Evolutionary conservation across 2,329 filamentous ascomycete species (phyloP), one percentile per base, ranked within the genome.

Genomic region (Microcera coccophila): DNA sequence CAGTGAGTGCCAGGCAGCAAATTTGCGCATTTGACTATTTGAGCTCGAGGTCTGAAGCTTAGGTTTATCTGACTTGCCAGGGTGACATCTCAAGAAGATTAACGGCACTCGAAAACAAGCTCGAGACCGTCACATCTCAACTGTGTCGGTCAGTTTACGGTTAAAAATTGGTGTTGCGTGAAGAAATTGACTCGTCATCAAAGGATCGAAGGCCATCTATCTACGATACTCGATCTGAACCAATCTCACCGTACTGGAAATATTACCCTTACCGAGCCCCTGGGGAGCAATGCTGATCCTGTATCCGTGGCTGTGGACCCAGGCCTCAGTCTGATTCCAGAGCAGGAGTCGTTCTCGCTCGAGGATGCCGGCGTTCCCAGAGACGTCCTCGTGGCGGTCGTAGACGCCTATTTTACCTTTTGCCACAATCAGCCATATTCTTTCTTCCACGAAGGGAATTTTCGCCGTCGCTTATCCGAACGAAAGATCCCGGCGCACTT

Each of bases 341-440:
- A 28, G 24, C 24, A 28, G 24, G 9, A 28, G 24, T 9, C 14
- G 9, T 28, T 28, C 24, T 28, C 24, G 14, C 24, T 28, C 14
- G 24, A 28, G 14, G 24, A 28, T 9, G 14, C 24, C 24, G 24
- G 24, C 9, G 14, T 14, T 9, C 24, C 24, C 14, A 14, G 14
- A 28, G 24, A 28, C 24, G 33, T 35, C 33, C 18, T 35, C 16
- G 16, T 19, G 16, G 10, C 33, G 5, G 16, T 35, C n/a, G 15
- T 35, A 5, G 33, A 35, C 33, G 18, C 33, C 5, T 35, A 35
- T 42, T 62, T 68, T 38, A 53, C 59, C 2, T 55, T 58, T 39
- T 44, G 56, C 36, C 41, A 59, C 38, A 41, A 64, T 14, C 59
- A 63, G 26, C 54, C 45, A 7, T 48, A 48, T 22, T 41, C 41